Conservation (phyloP, 2,329 filamentous ascomycete genomes). For the Paraphoma chrysanthemicola region DNA sequence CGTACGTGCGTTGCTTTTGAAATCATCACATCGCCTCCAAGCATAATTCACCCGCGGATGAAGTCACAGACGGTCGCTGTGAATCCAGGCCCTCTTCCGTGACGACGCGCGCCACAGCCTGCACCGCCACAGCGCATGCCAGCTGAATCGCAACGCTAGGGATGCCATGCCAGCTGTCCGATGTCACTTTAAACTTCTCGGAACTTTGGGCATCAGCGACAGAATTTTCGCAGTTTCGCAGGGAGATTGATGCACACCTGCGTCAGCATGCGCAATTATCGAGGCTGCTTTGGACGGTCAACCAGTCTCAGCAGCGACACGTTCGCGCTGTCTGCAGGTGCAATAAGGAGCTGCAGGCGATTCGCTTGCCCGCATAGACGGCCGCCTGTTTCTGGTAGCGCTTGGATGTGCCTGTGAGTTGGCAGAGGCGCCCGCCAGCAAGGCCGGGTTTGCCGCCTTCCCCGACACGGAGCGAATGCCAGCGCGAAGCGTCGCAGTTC, state of each 20-base stretch:
- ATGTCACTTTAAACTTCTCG: background rate
- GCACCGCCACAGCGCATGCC: background rate
- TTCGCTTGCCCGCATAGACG: conserved; percentile 43
- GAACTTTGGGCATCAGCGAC: conserved; percentile 31
- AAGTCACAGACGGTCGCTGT: background rate
- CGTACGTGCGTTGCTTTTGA: background rate
- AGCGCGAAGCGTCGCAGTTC: conserved; percentile 38
- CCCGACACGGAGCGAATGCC: conserved; percentile 37
- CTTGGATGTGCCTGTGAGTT: conserved; percentile 35
- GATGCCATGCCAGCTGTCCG: conserved; percentile 13
- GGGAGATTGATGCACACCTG: conserved; percentile 26
- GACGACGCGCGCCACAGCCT: background rate
- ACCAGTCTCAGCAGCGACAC: conserved; percentile 41
- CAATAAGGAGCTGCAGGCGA: conserved; percentile 28
- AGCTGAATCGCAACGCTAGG: conserved; percentile 5
- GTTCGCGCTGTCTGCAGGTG: conserved; percentile 35
- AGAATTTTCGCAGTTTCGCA: conserved; percentile 21
- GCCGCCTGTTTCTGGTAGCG: conserved; percentile 21
- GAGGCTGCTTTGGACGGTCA: conserved; percentile 21
- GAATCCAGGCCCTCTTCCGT: background rate
- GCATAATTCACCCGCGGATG: background rate
- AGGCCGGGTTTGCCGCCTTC: conserved; percentile 29
- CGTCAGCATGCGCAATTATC: conserved; percentile 33
- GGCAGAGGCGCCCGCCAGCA: conserved; percentile 36
- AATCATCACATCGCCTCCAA: background rate